Base-by-base conservation (phyloP, 2,329 filamentous ascomycete genomes). In the Cryphonectria parasitica region DNA sequence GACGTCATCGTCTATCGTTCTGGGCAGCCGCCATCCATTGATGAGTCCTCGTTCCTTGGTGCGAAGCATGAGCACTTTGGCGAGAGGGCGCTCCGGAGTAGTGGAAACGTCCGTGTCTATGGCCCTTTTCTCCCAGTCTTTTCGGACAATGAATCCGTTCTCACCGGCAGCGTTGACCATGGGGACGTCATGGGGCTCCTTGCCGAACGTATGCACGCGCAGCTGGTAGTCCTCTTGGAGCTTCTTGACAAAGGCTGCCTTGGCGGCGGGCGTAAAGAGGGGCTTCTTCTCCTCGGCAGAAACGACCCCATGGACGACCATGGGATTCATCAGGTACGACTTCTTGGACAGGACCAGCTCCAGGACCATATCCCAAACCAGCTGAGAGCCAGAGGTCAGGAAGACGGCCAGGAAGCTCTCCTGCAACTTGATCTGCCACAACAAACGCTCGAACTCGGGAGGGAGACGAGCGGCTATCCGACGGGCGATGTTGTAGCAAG, bases 181-280 rank as follows among this genome's bases (percentile, higher is more conserved):
- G n/a, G 69, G 63, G 0, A 69, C 61, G 15, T 71, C 69, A 19
- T 65, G 34, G 8, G 62, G 54, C 31, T 63, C 63, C 25, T 54
- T 63, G 54, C 69, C 69, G 41, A 71, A 62, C 2, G 67, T 63
- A 13, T 66, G 62, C 43, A 69, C 69, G 8, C 41, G 62, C 28
- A 64, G 19, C 10, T 45, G 34, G 19, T 63, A 62, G 5, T 56
- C 31, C 56, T 63, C 49, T 8, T 36, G 43, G 34, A 71, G 56
- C 22, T 43, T 45, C 15, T 31, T 52, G 43, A 69, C 69, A 39
- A 69, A 39, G 13, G 74, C 74, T 1, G 78, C 83, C 76, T 91
- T 91, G 28, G 86, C 77, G 0, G 71, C 74, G 8, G 83, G 78
- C 19, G 64, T 25, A 22, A 36, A 61, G 3, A 58, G 15, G 25